Evolutionary conservation across 2,329 filamentous ascomycete genomes (phyloP).

Genomic region (Colletotrichum neosansevieriae): DNA sequence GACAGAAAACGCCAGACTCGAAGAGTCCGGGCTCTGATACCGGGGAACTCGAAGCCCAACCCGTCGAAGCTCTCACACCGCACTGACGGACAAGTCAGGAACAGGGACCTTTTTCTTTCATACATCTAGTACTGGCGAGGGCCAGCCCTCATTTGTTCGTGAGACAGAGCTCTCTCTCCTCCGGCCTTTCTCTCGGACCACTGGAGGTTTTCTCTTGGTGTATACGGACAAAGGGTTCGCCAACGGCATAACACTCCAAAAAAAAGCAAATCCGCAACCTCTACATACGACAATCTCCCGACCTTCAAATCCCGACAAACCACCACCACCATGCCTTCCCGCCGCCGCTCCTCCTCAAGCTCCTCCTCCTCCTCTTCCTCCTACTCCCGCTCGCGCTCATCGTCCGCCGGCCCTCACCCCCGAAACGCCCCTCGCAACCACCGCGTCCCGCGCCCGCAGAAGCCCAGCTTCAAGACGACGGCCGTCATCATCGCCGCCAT

Average conservation of each 20-base stretch:
- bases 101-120: not conserved
- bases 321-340: not conserved
- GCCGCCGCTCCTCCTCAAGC: slow-evolving; percentile 9
- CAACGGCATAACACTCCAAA: not conserved
- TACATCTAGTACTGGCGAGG: not conserved
- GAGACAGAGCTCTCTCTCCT: not conserved
- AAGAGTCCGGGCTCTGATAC: slow-evolving; percentile 30
- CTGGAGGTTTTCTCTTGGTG: no score
- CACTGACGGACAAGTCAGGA: slow-evolving; percentile 1
- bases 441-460: slow-evolving; percentile 12
- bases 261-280: not conserved
- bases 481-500: slow-evolving; percentile 50
- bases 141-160: not conserved
- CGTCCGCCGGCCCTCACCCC: slow-evolving; percentile 26
- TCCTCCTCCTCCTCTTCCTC: not conserved
- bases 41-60: slow-evolving; percentile 24
- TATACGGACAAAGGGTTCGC: not conserved
- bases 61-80: slow-evolving; percentile 14
- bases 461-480: slow-evolving; percentile 47
- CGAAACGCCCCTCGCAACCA: slow-evolving; percentile 21
- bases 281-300: not conserved
- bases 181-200: not conserved
- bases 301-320: not conserved
- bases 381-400: slow-evolving; percentile 32
- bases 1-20: slow-evolving; percentile 18